These are phyloP conservation scores for Globisporangium polare DNA, from an alignment of 352 stramenopile species.

Conservation along the genomic window DNA sequence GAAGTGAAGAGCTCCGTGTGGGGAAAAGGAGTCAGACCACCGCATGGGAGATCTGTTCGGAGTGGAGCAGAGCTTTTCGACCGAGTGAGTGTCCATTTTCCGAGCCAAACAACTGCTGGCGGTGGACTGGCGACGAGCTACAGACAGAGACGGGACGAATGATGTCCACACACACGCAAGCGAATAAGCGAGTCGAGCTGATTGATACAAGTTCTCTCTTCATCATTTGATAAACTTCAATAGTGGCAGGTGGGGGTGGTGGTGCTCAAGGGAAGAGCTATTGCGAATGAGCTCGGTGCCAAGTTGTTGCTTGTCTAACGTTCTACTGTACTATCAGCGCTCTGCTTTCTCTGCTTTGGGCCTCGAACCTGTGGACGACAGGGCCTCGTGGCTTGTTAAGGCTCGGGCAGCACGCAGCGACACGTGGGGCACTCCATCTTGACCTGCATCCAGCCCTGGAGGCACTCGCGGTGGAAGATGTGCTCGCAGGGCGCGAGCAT, in stretches of 20 bases:
- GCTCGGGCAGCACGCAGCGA: slow-evolving; percentile 86
- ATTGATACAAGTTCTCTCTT: background rate
- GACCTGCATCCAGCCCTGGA: slow-evolving; percentile 96
- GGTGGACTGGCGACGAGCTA: background rate
- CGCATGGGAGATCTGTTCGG: slow-evolving; percentile 10
- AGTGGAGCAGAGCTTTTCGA: no score
- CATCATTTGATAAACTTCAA: no score
- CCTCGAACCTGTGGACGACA: background rate
- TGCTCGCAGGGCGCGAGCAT: slow-evolving; percentile 97
- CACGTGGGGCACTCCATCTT: slow-evolving; percentile 98
- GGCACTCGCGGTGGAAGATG: slow-evolving; percentile 94
- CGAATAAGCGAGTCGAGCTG: no score
- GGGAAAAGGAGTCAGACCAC: slow-evolving; percentile 8
- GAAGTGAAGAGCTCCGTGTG: no score
- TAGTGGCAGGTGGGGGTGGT: no score
- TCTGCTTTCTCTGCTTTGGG: no score
- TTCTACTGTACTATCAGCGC: no score
- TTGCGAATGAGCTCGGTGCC: no score
- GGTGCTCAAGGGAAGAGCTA: no score
- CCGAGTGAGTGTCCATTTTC: slow-evolving; percentile 15
- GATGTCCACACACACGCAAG: background rate
- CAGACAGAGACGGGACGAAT: background rate
- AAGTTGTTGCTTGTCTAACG: no score
- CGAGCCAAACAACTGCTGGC: background rate
- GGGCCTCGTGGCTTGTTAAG: slow-evolving; percentile 21